These are phyloP conservation scores for Telopea speciosissima DNA, from an alignment of 177 flowering plant species.

Conservation along the genomic window DNA sequence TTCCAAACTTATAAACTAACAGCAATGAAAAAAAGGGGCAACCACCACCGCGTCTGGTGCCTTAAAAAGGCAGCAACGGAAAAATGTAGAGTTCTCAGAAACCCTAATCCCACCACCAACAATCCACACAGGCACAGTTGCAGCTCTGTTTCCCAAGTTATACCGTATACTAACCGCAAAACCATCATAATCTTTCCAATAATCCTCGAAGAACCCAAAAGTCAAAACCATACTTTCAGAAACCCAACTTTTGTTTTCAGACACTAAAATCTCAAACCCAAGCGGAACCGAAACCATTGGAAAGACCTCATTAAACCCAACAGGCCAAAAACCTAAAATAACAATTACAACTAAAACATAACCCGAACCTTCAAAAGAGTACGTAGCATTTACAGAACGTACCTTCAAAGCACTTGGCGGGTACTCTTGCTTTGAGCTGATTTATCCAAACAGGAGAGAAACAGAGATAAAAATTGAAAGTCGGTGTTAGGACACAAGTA, in stretches of 20 bases:
- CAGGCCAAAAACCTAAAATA: slow-evolving; percentile 13
- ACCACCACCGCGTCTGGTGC: no score
- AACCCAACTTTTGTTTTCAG: slow-evolving; percentile 37
- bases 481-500: no score
- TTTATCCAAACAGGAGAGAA: slow-evolving; percentile 13
- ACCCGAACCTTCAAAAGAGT: slow-evolving; percentile 10
- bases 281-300: slow-evolving; percentile 26
- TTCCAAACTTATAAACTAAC: no score
- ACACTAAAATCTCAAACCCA: slow-evolving; percentile 47
- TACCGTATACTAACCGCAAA: slow-evolving; percentile 44
- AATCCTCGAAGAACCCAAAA: slow-evolving; percentile 40
- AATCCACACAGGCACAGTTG: slow-evolving; percentile 47
- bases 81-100: slow-evolving; percentile 37
- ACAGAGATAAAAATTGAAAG: no score
- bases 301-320: slow-evolving; percentile 18
- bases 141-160: slow-evolving; percentile 33
- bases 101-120: slow-evolving; percentile 49
- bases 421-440: slow-evolving; percentile 9
- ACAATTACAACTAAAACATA: slow-evolving; percentile 14
- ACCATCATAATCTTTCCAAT: slow-evolving; percentile 25
- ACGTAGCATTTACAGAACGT: slow-evolving; percentile 8
- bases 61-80: no score
- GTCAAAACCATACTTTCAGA: slow-evolving; percentile 52
- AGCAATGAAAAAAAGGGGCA: no score
- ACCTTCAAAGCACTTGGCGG: slow-evolving; percentile 13